These are phyloP conservation scores for Diaporthe batatas DNA, from an alignment of 2,329 filamentous ascomycete species.

Conservation along the genomic window DNA sequence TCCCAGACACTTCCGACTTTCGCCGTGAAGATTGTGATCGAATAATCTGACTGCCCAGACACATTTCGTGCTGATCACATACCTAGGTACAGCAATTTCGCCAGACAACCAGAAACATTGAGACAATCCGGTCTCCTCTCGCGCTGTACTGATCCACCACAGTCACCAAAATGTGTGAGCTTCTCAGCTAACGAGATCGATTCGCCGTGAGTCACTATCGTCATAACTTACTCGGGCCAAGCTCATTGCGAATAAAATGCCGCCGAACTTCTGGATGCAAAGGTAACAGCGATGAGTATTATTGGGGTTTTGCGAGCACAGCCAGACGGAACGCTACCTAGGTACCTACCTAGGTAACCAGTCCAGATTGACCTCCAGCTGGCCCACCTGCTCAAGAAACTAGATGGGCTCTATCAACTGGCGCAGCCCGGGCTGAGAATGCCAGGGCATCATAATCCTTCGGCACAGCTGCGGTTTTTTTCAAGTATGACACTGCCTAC, in stretches of 20 bases:
- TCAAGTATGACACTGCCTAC: not conserved
- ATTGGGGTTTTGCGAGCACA: not conserved
- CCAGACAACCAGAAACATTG: too few relatives aligned
- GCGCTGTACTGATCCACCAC: conserved; percentile 1
- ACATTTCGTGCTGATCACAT: too few relatives aligned
- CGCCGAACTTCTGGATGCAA: too few relatives aligned
- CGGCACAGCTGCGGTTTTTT: not conserved
- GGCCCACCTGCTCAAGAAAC: not conserved
- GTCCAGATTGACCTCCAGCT: not conserved
- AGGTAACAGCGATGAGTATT: not conserved
- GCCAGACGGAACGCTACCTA: not conserved
- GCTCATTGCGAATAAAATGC: too few relatives aligned
- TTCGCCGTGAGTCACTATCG: not conserved
- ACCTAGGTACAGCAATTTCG: too few relatives aligned
- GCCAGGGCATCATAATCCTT: not conserved
- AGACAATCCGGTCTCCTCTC: not conserved
- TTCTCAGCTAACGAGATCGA: not conserved
- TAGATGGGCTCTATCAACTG: not conserved
- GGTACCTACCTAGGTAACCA: too few relatives aligned
- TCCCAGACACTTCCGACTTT: too few relatives aligned
- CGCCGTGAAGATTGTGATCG: too few relatives aligned
- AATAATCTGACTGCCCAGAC: too few relatives aligned
- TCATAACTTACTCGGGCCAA: too few relatives aligned
- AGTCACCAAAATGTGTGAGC: not conserved
- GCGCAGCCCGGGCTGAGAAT: not conserved